Base-by-base conservation (phyloP, 1,284 basidiomycete species). In the Cutaneotrichosporon dermatis region DNA sequence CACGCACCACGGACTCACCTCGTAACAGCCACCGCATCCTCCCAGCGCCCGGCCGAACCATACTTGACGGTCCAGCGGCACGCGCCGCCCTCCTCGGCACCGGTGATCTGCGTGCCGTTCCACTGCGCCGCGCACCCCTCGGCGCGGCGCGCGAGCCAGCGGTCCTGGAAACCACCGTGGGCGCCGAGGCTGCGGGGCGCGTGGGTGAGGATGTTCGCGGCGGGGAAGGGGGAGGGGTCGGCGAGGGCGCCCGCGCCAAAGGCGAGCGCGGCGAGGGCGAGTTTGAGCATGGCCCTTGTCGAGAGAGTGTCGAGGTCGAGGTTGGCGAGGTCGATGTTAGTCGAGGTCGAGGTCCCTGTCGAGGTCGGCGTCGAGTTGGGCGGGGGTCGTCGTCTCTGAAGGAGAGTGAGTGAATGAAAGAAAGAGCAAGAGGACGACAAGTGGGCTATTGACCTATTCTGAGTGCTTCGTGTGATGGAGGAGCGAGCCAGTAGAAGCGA, bases 61-160 rank as follows among this genome's bases (percentile, higher is more conserved):
- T 76, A 76, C 39, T 63, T 55, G 8, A 76, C 45, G 2, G 70
- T 68, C 61, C 68, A 76, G 43, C 73, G 61, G 58, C 74, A 76
- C 7, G 54, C 51, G 3, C n/a, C 55, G 36, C 49, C 58, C 36
- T 57, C 51, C 11, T n/a, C 37, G 11, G 16, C 12, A 8, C 61
- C 61, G n/a, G 51, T 57, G 34, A 62, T 13, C 34, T 25, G 12
- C 9, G 61, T 62, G 9, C 61, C 61, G 39, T 62, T 62, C 61
- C 61, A 62, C 2, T 35, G 8, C 5, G 36, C 37, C 2, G 16
- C 40, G 36, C 59, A 61, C 34, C 35, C 16, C 4, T 35, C 58
- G 13, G 54, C 48, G 42, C 53, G 58, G 42, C 35, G 46, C 6
- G n/a, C 56, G 16, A 51, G 50, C 2, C 16, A 11, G 25, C 52